Percentiles rank a stretch among this genome's conserved stretches.
Evolutionary conservation across 169 alveolate species (phyloP).

Genomic region (Perkinsus chesapeaki): DNA sequence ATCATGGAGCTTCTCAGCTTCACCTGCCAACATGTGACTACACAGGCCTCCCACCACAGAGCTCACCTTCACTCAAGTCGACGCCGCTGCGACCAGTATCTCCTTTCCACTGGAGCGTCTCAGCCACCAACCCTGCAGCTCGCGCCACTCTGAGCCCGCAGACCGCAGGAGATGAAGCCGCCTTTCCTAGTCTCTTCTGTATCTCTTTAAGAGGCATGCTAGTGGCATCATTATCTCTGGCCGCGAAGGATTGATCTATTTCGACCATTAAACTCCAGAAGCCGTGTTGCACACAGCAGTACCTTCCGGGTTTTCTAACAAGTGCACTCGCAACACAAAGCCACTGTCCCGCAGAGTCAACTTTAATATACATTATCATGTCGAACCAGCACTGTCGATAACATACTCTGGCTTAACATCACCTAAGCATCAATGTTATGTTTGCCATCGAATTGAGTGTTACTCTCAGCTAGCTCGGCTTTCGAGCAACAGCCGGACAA

Average conservation of each 20-base stretch:
- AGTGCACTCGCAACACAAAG: not conserved
- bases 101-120: not conserved
- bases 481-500: not conserved
- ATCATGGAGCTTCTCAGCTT: not conserved
- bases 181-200: not conserved
- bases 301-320: no score
- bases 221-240: not conserved
- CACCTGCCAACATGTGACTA: not conserved
- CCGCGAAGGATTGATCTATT: not conserved
- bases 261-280: no score
- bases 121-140: not conserved
- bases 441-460: not conserved
- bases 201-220: not conserved
- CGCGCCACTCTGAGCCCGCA: not conserved
- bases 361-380: not conserved
- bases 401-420: not conserved
- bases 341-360: not conserved
- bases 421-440: not conserved
- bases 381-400: not conserved
- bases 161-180: not conserved
- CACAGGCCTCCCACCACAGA: not conserved
- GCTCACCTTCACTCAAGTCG: not conserved
- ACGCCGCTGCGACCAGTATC: not conserved
- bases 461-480: not conserved
- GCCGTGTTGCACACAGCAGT: no score